Evolutionary conservation across 495 filamentous ascomycete genomes (phyloP).

Genomic region (Cudoniella acicularis): DNA sequence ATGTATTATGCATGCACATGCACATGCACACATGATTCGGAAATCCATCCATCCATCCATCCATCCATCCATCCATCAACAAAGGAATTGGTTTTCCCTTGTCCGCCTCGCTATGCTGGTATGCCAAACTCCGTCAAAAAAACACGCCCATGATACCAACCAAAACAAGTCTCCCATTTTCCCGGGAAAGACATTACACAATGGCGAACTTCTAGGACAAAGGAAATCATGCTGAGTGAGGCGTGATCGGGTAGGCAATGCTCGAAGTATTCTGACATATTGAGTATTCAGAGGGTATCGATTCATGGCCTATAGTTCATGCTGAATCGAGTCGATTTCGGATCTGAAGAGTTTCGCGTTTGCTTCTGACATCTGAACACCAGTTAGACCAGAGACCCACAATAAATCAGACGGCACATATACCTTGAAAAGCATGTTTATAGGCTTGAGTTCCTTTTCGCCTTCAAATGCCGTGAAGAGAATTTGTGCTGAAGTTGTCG

Average conservation of each 20-base stretch:
- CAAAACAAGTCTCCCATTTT: constrained; percentile 1
- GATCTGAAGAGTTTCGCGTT: constrained; percentile 24
- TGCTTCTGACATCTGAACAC: constrained; percentile 24
- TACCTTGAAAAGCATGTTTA: constrained; percentile 70
- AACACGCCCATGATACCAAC: constrained; percentile 5
- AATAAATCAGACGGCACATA: no score
- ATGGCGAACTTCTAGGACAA: constrained; percentile 18
- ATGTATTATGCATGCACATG: not conserved
- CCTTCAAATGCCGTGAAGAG: constrained; percentile 58
- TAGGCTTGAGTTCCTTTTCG: constrained; percentile 42
- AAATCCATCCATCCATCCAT: constrained; percentile 2
- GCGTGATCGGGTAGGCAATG: no score
- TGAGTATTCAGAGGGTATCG: not conserved
- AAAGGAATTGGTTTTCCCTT: not conserved
- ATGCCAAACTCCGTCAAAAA: constrained; percentile 21
- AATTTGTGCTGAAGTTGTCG: constrained; percentile 52
- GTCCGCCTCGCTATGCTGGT: constrained; percentile 22
- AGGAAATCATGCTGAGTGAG: constrained; percentile 12
- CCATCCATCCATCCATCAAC: not conserved
- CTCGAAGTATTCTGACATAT: not conserved
- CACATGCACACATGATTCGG: not conserved
- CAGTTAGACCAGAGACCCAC: no score
- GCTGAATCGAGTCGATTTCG: constrained; percentile 28
- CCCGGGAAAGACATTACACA: not conserved
- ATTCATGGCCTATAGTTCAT: constrained; percentile 13